A percentile compares a stretch with the other conserved stretches of the same genome.
phyloP scores from a whole-genome alignment of 345 rosid genomes.

The Turnera subulata region DNA sequence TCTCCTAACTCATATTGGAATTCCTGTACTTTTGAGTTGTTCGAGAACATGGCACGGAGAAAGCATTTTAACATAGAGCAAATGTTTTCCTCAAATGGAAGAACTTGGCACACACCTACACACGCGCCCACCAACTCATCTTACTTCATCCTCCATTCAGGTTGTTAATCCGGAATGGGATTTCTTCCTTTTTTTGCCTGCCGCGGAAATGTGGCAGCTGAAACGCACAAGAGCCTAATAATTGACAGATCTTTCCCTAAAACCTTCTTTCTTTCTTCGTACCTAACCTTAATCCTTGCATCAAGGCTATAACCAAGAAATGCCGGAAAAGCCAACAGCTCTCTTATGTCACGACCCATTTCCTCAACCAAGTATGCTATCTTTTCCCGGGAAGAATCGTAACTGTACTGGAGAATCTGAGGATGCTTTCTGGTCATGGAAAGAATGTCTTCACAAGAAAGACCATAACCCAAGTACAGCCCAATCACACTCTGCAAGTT shows the following conservation, averaged over 20 bases:
- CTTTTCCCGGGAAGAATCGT: conserved; percentile 54
- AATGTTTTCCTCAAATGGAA: too few species aligned
- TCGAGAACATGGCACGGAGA: too few species aligned
- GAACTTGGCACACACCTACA: too few species aligned
- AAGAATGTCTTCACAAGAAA: conserved; percentile 49
- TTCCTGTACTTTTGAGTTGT: too few species aligned
- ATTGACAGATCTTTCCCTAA: too few species aligned
- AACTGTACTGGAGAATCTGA: conserved; percentile 61
- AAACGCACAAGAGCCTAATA: too few species aligned
- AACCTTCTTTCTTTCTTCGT: conserved; percentile 53
- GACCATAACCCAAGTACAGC: conserved; percentile 53
- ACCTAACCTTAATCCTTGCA: conserved; percentile 70
- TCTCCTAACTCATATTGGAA: too few species aligned
- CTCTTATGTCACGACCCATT: conserved; percentile 76
- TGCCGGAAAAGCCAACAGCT: conserved; percentile 70
- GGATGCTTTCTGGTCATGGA: conserved; percentile 85
- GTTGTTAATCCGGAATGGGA: neutral
- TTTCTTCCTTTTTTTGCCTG: conserved; percentile 19
- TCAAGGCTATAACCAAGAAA: conserved; percentile 81
- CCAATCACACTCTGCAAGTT: conserved; percentile 72
- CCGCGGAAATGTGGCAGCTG: conserved; percentile 51
- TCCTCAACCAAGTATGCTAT: conserved; percentile 63
- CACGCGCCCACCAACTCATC: neutral
- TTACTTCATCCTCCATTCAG: neutral
- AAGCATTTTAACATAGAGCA: too few species aligned